A percentile compares a stretch with the other conserved stretches of the same genome.
Conservation (phyloP, 768 basidiomycete species). For the Pleurotus tuoliensis region DNA sequence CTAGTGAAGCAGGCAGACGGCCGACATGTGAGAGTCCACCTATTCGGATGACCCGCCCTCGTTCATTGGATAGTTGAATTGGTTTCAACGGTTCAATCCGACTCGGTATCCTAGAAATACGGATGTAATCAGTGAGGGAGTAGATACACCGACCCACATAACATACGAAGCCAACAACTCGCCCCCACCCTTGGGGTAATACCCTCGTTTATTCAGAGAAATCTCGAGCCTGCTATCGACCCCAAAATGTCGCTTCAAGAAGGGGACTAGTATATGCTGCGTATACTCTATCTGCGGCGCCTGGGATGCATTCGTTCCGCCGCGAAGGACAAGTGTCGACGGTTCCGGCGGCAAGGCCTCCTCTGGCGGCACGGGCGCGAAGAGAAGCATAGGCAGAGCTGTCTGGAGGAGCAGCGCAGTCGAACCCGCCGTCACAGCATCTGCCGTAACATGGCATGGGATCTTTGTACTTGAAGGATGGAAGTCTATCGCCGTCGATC, state of each 20-base stretch:
- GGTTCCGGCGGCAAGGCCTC: slow-evolving; percentile 10
- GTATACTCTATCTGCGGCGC: slow-evolving; percentile 80
- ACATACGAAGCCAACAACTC: slow-evolving; percentile 36
- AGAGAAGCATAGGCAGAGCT: slow-evolving; percentile 65
- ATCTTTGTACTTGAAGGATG: slow-evolving; percentile 42
- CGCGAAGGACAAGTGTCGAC: slow-evolving; percentile 52
- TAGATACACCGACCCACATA: not conserved
- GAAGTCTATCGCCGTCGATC: slow-evolving; percentile 54
- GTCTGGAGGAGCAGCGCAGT: slow-evolving; percentile 70
- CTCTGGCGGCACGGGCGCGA: slow-evolving; percentile 26
- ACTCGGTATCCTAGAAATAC: not conserved
- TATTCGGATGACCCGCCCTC: slow-evolving; percentile 49
- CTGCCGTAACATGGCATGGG: slow-evolving; percentile 36
- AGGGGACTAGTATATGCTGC: slow-evolving; percentile 63
- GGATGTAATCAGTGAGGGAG: not conserved
- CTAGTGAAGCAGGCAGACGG: slow-evolving; percentile 54
- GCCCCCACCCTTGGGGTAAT: slow-evolving; percentile 74
- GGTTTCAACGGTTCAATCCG: slow-evolving; percentile 7
- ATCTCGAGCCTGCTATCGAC: slow-evolving; percentile 35
- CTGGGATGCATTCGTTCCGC: slow-evolving; percentile 68
- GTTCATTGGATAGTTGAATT: slow-evolving; percentile 39
- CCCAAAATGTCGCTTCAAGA: slow-evolving; percentile 56
- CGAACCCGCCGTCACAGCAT: slow-evolving; percentile 56
- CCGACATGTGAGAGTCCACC: slow-evolving; percentile 63
- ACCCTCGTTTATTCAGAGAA: slow-evolving; percentile 55